Evolutionary conservation across 768 basidiomycete genomes (phyloP).

Genomic region (Lanmaoa pseudosensibilis): DNA sequence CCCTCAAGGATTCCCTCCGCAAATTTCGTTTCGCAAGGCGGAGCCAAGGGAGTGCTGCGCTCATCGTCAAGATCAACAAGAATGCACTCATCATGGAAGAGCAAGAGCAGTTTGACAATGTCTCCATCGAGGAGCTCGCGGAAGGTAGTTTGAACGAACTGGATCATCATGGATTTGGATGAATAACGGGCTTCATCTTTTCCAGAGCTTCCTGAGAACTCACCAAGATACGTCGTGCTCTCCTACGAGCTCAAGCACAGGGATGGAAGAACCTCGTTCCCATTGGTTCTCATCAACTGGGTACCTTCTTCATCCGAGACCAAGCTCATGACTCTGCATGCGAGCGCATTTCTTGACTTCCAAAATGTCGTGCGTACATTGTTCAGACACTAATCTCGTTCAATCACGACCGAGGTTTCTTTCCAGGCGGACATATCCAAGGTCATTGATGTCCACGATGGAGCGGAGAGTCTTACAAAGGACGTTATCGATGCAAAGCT

Average conservation of each 20-base stretch:
- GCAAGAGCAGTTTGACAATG: conserved; percentile 74
- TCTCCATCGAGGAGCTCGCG: conserved; percentile 81
- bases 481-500: conserved; percentile 67
- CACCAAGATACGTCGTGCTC: conserved; percentile 82
- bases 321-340: conserved; percentile 75
- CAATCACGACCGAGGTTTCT: background rate
- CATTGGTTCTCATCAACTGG: conserved; percentile 89
- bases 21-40: conserved; percentile 79
- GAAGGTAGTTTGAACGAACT: conserved; percentile 54
- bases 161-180: background rate
- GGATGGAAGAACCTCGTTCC: conserved; percentile 84
- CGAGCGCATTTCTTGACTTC: conserved; percentile 78
- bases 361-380: conserved; percentile 62
- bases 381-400: background rate
- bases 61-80: conserved; percentile 92
- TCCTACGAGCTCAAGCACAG: conserved; percentile 78
- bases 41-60: conserved; percentile 67
- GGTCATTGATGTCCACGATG: conserved; percentile 80
- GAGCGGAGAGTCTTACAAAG: conserved; percentile 77
- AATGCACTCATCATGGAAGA: conserved; percentile 76
- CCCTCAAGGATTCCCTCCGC: conserved; percentile 74
- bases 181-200: background rate
- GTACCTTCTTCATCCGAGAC: conserved; percentile 76
- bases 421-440: conserved; percentile 72
- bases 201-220: conserved; percentile 82